A percentile compares a stretch with the other conserved stretches of the same genome.
These are phyloP conservation scores for Talaromyces albobiverticillius DNA, from an alignment of 2,329 filamentous ascomycete genomes.

Conservation along the genomic window DNA sequence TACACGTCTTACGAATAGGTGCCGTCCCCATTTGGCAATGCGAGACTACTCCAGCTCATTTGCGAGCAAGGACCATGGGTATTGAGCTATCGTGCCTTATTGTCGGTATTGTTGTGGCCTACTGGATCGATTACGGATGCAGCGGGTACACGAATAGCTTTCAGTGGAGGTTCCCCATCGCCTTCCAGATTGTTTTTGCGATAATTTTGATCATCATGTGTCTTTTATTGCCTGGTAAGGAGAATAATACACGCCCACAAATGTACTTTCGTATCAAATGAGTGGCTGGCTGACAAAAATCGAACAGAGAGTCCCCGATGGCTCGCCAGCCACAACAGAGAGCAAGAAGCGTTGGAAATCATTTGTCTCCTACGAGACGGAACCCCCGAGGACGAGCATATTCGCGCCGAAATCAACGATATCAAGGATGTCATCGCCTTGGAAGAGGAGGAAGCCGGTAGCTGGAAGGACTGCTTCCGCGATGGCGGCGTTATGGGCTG, in stretches of 20 bases:
- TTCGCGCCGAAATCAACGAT: conserved; percentile 48
- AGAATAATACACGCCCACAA: conserved; percentile 12
- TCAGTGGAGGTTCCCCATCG: conserved; percentile 56
- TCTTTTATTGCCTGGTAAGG: conserved; percentile 46
- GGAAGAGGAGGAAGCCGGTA: conserved; percentile 48
- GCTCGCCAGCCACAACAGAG: conserved; percentile 55
- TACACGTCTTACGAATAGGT: too few species aligned
- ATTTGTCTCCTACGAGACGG: conserved; percentile 48
- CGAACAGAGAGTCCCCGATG: conserved; percentile 53
- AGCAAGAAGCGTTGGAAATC: conserved; percentile 51
- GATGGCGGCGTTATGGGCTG: conserved; percentile 48
- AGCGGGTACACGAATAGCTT: conserved; percentile 47
- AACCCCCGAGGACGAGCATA: conserved; percentile 43
- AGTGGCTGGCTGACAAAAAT: not conserved
- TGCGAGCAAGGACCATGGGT: conserved; percentile 52
- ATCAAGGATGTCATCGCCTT: conserved; percentile 52
- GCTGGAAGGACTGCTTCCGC: conserved; percentile 55
- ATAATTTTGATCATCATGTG: conserved; percentile 50
- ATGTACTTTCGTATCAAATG: not conserved
- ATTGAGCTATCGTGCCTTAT: conserved; percentile 53
- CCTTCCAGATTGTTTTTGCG: conserved; percentile 58
- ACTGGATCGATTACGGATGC: conserved; percentile 53
- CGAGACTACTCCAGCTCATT: conserved; percentile 51
- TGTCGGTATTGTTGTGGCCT: conserved; percentile 49
- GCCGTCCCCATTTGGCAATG: conserved; percentile 53